phyloP scores from a whole-genome alignment of 225 moss, liverwort and hornwort species.

The Thuidium tamariscinum region DNA sequence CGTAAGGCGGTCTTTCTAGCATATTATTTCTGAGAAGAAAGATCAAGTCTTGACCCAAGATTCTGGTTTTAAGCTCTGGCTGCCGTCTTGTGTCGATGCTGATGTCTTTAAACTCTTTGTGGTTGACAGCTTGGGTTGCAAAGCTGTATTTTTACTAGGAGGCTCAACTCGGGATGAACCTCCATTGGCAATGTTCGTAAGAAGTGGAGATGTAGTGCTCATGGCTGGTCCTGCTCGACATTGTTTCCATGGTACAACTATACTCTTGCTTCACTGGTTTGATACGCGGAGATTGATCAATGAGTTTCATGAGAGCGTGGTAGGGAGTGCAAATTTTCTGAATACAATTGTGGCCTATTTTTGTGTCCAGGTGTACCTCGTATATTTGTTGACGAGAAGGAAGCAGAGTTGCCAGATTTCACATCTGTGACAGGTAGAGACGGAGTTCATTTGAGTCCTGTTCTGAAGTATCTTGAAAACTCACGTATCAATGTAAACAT shows the following conservation, averaged over 20 bases:
- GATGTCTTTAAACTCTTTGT: background rate
- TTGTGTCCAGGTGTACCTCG: constrained; percentile 52
- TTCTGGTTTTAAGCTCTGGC: background rate
- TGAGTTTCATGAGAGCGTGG: background rate
- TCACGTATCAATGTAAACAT: constrained; percentile 56
- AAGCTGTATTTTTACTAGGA: constrained; percentile 88
- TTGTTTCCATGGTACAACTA: constrained; percentile 71
- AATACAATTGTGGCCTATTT: background rate
- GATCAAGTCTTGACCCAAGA: background rate
- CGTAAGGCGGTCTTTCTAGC: background rate
- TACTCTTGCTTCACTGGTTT: background rate
- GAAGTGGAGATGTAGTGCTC: constrained; percentile 97
- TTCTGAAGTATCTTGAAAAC: constrained; percentile 20
- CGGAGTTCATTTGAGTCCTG: background rate
- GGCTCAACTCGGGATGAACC: constrained; percentile 61
- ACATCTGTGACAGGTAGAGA: background rate
- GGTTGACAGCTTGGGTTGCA: constrained; percentile 78
- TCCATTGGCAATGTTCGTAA: constrained; percentile 85
- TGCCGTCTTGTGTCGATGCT: background rate
- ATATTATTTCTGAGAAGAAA: background rate
- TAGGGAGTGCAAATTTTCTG: background rate
- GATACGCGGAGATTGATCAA: background rate
- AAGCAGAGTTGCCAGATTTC: constrained; percentile 37
- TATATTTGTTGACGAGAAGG: constrained; percentile 35
- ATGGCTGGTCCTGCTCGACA: constrained; percentile 86